phyloP scores from a whole-genome alignment of 495 filamentous ascomycete genomes.

The Penicillium arizonense region DNA sequence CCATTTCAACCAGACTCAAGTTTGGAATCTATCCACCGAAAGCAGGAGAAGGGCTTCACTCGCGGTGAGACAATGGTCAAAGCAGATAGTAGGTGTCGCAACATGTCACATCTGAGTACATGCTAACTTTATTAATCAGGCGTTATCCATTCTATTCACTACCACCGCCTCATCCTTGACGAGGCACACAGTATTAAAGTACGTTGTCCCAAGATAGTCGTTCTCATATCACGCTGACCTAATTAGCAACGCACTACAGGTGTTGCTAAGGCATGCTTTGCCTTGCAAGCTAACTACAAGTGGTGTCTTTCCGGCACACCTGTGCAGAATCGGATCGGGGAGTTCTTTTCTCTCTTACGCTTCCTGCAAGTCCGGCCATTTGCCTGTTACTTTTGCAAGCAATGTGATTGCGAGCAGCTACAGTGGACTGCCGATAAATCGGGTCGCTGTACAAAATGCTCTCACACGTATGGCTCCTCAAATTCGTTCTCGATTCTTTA shows the following conservation, averaged over 20 bases:
- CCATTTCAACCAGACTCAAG: conserved; percentile 59
- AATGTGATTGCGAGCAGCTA: conserved; percentile 72
- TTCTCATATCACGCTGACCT: conserved; percentile 22
- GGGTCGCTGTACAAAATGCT: conserved; percentile 66
- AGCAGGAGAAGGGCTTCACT: conserved; percentile 87
- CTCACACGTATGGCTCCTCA: conserved; percentile 37
- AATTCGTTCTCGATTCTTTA: no score
- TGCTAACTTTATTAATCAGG: conserved; percentile 21
- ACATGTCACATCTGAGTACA: no score
- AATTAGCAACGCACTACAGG: conserved; percentile 70
- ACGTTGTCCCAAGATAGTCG: neutral
- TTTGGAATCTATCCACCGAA: conserved; percentile 86
- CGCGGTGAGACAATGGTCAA: conserved; percentile 73
- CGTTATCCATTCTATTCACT: conserved; percentile 79
- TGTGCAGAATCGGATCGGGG: conserved; percentile 93
- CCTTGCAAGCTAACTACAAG: conserved; percentile 78
- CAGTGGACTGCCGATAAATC: conserved; percentile 78
- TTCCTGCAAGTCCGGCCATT: conserved; percentile 88
- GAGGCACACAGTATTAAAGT: conserved; percentile 96
- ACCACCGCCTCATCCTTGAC: conserved; percentile 90
- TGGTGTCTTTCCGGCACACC: conserved; percentile 96
- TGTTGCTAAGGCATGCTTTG: conserved; percentile 92
- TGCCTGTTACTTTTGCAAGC: conserved; percentile 87
- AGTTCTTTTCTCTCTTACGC: conserved; percentile 91
- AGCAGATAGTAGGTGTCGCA: conserved; percentile 62